A percentile compares a stretch with the other conserved stretches of the same genome.
phyloP scores from a whole-genome alignment of 1,284 basidiomycete genomes.

The Boletellus deceptivus region DNA sequence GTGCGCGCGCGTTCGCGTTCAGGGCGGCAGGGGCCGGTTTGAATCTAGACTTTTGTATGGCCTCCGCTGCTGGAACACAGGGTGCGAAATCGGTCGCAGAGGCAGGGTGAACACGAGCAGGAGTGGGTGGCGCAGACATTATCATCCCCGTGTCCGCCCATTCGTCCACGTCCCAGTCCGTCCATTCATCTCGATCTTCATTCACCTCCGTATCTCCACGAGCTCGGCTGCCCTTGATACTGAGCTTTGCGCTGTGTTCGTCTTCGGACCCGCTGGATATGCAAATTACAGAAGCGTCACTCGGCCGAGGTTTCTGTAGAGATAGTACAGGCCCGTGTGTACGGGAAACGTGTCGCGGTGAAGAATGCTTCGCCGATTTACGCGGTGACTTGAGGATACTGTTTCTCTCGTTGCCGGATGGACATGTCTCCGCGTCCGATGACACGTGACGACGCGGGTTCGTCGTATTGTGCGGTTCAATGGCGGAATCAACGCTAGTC shows the following conservation, averaged over 20 bases:
- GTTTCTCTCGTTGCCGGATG: conserved; percentile 8
- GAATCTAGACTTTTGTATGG: conserved; percentile 21
- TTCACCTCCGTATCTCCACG: not conserved
- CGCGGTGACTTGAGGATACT: conserved; percentile 28
- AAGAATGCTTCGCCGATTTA: conserved; percentile 26
- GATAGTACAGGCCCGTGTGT: conserved; percentile 8
- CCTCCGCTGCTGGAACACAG: not conserved
- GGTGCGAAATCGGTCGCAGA: not conserved
- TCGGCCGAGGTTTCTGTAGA: conserved; percentile 18
- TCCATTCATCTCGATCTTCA: conserved; percentile 2
- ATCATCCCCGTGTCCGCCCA: conserved; percentile 28
- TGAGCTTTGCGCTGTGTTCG: not conserved
- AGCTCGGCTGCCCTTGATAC: not conserved
- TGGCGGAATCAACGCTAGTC: not conserved
- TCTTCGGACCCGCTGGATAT: conserved; percentile 35
- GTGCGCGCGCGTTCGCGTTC: not conserved
- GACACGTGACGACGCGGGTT: conserved; percentile 8
- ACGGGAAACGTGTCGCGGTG: conserved; percentile 18
- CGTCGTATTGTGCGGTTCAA: not conserved
- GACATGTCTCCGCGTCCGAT: conserved; percentile 2
- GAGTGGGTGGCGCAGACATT: conserved; percentile 25
- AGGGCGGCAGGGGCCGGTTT: conserved; percentile 11
- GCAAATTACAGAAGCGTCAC: conserved; percentile 24
- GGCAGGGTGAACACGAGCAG: not conserved
- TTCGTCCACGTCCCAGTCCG: conserved; percentile 9